A percentile compares a stretch with the other conserved stretches of the same genome.
These are phyloP conservation scores for Fusarium udum DNA, from an alignment of 2,329 filamentous ascomycete species.

Conservation along the genomic window DNA sequence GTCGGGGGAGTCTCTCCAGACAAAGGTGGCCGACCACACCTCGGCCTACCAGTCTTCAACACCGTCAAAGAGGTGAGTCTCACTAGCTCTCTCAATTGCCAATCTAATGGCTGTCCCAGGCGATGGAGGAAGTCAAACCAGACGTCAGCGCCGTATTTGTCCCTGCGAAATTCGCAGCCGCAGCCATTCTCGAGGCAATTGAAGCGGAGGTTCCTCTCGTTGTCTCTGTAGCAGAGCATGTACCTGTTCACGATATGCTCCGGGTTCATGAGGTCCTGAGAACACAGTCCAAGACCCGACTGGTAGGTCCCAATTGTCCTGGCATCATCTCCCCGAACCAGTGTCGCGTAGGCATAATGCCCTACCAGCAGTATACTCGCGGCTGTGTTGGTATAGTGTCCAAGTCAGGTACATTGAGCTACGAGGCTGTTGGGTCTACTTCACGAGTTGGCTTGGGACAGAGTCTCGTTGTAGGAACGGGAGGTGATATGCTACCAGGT, in stretches of 20 bases:
- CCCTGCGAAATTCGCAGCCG: slow-evolving; percentile 71
- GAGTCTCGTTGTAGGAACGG: slow-evolving; percentile 80
- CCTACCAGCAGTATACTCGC: slow-evolving; percentile 54
- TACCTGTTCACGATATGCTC: slow-evolving; percentile 81
- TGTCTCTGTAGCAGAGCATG: slow-evolving; percentile 82
- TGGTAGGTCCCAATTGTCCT: slow-evolving; percentile 84
- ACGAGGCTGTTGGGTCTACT: slow-evolving; percentile 80
- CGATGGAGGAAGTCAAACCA: slow-evolving; percentile 54
- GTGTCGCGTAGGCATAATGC: slow-evolving; percentile 61
- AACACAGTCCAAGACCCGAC: slow-evolving; percentile 75
- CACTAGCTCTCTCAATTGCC: too few relatives aligned
- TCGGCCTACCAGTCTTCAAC: slow-evolving; percentile 50
- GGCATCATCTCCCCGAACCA: slow-evolving; percentile 80
- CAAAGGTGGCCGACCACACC: slow-evolving; percentile 47
- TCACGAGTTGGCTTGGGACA: slow-evolving; percentile 80
- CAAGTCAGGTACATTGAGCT: slow-evolving; percentile 84
- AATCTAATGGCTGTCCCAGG: slow-evolving; percentile 34
- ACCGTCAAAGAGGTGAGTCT: slow-evolving; percentile 46
- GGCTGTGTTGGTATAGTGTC: slow-evolving; percentile 79
- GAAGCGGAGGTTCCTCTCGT: slow-evolving; percentile 81
- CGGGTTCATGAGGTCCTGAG: slow-evolving; percentile 74
- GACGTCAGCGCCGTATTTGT: slow-evolving; percentile 80
- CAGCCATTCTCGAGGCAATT: slow-evolving; percentile 77
- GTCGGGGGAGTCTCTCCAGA: slow-evolving; percentile 52
- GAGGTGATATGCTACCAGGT: slow-evolving; percentile 78